Evolutionary conservation across 148 eudicot genomes (phyloP), one percentile per base, ranked within the genome.

Genomic region (Fallopia convolvulus): DNA sequence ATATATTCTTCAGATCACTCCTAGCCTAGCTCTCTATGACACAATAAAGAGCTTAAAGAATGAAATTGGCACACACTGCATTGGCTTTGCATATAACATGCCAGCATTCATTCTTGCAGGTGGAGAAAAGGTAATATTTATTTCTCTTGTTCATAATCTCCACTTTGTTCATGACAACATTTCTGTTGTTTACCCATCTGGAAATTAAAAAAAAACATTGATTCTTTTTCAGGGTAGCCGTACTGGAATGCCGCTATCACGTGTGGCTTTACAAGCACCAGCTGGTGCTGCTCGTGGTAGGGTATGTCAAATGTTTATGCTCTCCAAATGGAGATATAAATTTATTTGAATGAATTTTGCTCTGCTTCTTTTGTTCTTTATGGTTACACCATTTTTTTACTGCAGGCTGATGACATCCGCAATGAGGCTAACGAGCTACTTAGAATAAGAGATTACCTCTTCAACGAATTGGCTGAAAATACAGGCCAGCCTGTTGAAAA

Each of bases 401-500:
- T 68, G 23, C 87, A 93, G 99, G 97, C 97, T 83, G 97, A 92
- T 78, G 92, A 91, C 77, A 82, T 90, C 50, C 87, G 72, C 1
- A 91, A 83, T 77, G 99, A 92, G 83, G 90, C 93, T 48, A 83
- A 89, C 75, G 97, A 95, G 81, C 97, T 95, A 73, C 83, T 88
- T 49, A 83, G 97, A 80, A 83, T 95, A 74, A 89, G 87, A 80
- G 93, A 93, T 81, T 91, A 92, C 84, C 90, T 95, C 81, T 93
- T 80, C 78, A 83, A 77, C 58, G 97, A 93, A 83, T 80, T 95
- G 81, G 86, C 97, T 47, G 81, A 88, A 83, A 85, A 93, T 75
- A 91, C 97, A 14, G 97, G 97, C 74, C 99, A 91, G 78, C 91
- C 99, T 15, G 81, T 83, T 49, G 97, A 95, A 49, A 90, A 93